Evolutionary conservation across 1,284 basidiomycete genomes (phyloP).

Genomic region (Ustilago tritici): DNA sequence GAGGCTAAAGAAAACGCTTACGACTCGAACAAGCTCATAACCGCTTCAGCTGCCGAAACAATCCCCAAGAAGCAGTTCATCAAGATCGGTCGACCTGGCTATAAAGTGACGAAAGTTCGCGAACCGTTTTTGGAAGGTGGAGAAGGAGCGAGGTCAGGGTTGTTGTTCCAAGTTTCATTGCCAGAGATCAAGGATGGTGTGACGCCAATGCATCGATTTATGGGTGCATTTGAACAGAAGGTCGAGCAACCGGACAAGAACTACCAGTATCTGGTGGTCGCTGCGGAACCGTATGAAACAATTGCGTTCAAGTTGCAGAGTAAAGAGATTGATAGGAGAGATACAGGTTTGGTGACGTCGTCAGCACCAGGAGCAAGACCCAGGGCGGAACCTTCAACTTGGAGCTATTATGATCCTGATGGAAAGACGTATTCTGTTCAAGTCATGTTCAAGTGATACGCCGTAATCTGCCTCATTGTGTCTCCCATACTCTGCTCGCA

Average conservation of each 20-base stretch:
- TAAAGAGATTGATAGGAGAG: slow-evolving; percentile 85
- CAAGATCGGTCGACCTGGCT: slow-evolving; percentile 96
- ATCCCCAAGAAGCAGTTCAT: slow-evolving; percentile 75
- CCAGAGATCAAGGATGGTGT: slow-evolving; percentile 88
- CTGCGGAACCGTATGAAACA: slow-evolving; percentile 98
- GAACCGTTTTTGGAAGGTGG: slow-evolving; percentile 71
- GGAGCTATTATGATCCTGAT: slow-evolving; percentile 65
- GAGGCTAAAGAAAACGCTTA: slow-evolving; percentile 83
- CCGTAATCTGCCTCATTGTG: not conserved
- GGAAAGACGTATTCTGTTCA: slow-evolving; percentile 63
- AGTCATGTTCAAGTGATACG: slow-evolving; percentile 55
- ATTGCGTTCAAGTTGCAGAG: slow-evolving; percentile 98
- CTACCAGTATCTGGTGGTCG: slow-evolving; percentile 97
- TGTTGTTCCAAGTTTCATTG: slow-evolving; percentile 95
- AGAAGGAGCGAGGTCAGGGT: slow-evolving; percentile 75
- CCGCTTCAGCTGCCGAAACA: slow-evolving; percentile 39
- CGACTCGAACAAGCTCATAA: slow-evolving; percentile 74
- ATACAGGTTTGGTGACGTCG: slow-evolving; percentile 47
- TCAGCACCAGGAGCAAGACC: slow-evolving; percentile 42
- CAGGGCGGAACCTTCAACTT: slow-evolving; percentile 60
- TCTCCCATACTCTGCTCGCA: not conserved
- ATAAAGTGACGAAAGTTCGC: slow-evolving; percentile 88
- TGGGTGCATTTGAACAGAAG: slow-evolving; percentile 98
- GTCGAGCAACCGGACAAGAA: slow-evolving; percentile 93
- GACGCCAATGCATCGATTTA: slow-evolving; percentile 88